phyloP scores from a whole-genome alignment of 192 early-diverging fungal genomes.

The Cetraspora pellucida region DNA sequence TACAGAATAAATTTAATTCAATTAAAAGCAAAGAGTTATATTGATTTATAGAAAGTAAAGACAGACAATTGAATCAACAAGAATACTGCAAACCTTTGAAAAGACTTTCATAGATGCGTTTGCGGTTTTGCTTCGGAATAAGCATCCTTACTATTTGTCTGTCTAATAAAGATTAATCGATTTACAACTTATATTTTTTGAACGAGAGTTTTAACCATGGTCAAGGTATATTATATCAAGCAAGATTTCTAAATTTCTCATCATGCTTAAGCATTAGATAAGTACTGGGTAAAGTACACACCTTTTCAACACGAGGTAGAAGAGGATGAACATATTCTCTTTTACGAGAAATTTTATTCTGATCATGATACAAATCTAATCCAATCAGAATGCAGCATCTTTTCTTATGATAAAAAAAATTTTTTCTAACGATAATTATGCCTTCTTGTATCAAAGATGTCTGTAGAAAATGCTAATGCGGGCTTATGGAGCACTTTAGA shows the following conservation, averaged over 20 bases:
- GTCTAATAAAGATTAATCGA: not conserved
- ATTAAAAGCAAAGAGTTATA: not conserved
- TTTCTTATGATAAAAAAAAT: not conserved
- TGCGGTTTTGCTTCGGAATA: constrained; percentile 96
- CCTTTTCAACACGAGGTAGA: not conserved
- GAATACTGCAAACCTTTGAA: constrained; percentile 65
- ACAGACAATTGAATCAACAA: constrained; percentile 38
- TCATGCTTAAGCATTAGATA: not conserved
- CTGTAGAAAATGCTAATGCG: constrained; percentile 39
- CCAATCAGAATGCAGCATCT: not conserved
- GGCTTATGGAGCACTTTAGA: constrained; percentile 64
- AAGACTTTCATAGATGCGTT: constrained; percentile 92
- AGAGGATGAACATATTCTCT: not conserved
- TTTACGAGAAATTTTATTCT: not conserved
- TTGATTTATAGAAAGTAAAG: constrained; percentile 34
- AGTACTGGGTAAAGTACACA: not conserved
- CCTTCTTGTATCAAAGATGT: not conserved
- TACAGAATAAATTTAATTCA: not conserved
- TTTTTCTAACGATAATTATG: not conserved
- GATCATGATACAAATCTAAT: not conserved
- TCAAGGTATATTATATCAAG: too few species aligned
- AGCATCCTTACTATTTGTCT: constrained; percentile 66
- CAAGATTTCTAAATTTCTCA: not conserved
- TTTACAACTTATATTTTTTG: not conserved
- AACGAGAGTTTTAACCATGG: too few species aligned